Conservation (phyloP, 2,329 filamentous ascomycete species). For the Neoarthrinium moseri region DNA sequence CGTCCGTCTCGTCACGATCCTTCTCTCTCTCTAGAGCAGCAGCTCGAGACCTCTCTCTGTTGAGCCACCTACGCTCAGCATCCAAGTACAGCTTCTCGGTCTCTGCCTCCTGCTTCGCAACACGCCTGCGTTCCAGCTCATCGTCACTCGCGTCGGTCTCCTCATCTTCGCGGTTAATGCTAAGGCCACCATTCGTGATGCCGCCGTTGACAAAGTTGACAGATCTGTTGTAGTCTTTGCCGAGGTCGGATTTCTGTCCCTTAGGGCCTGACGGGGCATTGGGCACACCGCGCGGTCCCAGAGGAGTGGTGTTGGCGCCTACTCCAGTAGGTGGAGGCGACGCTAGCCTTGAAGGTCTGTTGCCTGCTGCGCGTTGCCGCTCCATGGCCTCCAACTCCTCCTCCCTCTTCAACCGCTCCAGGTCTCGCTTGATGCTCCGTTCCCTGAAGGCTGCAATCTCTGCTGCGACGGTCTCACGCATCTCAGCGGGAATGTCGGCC, state of each 20-base stretch:
- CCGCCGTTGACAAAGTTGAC: conserved; percentile 82
- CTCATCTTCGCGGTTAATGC: conserved; percentile 71
- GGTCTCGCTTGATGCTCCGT: conserved; percentile 80
- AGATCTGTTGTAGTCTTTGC: conserved; percentile 50
- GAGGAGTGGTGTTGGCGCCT: conserved; percentile 68
- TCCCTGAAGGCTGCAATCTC: conserved; percentile 96
- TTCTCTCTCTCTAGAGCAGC: conserved; percentile 84
- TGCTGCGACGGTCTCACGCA: conserved; percentile 89
- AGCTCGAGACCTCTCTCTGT: conserved; percentile 79
- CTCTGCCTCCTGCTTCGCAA: conserved; percentile 71
- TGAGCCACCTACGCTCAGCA: conserved; percentile 86
- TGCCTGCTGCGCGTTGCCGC: conserved; percentile 66
- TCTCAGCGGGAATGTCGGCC: conserved; percentile 91
- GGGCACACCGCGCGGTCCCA: conserved; percentile 69
- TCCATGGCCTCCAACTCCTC: conserved; percentile 91
- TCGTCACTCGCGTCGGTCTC: conserved; percentile 85
- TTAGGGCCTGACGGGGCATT: conserved; percentile 70
- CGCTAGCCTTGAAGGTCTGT: conserved; percentile 64
- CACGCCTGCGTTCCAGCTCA: conserved; percentile 73
- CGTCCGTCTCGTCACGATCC: conserved; percentile 75
- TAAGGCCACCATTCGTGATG: conserved; percentile 57
- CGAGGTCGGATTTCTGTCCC: conserved; percentile 51
- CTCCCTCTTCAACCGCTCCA: conserved; percentile 83
- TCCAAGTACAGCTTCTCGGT: conserved; percentile 79
- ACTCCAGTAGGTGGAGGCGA: conserved; percentile 60